Evolutionary conservation across 2,329 filamentous ascomycete genomes (phyloP).

Genomic region (Sarocladiaceae sp.): DNA sequence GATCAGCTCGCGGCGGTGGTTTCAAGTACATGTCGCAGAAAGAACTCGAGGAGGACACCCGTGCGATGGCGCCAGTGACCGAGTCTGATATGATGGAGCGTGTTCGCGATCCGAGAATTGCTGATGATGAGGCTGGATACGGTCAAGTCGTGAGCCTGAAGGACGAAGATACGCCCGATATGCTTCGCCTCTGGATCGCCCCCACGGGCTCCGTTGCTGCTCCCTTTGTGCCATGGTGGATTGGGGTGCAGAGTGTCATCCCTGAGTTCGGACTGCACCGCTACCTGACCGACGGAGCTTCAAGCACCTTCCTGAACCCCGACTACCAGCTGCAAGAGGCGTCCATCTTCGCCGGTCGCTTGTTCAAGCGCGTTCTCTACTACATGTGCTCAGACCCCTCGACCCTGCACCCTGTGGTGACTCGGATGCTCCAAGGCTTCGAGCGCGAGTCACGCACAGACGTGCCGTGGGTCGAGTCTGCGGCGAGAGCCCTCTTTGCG

Average conservation of each 20-base stretch:
- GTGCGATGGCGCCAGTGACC: conserved; percentile 39
- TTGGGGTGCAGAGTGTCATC: conserved; percentile 18
- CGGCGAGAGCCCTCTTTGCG: conserved; percentile 14
- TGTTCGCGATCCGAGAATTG: conserved; percentile 20
- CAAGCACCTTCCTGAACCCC: conserved; percentile 18
- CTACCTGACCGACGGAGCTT: conserved; percentile 21
- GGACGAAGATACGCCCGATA: conserved; percentile 15
- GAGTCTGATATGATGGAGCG: conserved; percentile 39
- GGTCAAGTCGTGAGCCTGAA: conserved; percentile 20
- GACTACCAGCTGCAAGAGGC: conserved; percentile 22
- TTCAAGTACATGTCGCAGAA: conserved; percentile 25
- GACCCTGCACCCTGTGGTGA: conserved; percentile 18
- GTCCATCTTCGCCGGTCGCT: conserved; percentile 18
- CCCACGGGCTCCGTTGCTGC: conserved; percentile 20
- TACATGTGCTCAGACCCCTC: conserved; percentile 21
- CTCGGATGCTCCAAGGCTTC: conserved; percentile 17
- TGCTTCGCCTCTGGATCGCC: conserved; percentile 20
- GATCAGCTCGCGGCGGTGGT: conserved; percentile 19
- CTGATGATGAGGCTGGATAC: conserved; percentile 22
- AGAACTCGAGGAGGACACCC: conserved; percentile 18
- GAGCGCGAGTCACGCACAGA: conserved; percentile 17
- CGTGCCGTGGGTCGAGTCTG: conserved; percentile 17
- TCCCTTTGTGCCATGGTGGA: conserved; percentile 22
- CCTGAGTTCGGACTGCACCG: conserved; percentile 22
- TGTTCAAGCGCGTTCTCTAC: conserved; percentile 23